Evolutionary conservation across 1,284 basidiomycete species (phyloP).

Genomic region (Trametes polyzona): DNA sequence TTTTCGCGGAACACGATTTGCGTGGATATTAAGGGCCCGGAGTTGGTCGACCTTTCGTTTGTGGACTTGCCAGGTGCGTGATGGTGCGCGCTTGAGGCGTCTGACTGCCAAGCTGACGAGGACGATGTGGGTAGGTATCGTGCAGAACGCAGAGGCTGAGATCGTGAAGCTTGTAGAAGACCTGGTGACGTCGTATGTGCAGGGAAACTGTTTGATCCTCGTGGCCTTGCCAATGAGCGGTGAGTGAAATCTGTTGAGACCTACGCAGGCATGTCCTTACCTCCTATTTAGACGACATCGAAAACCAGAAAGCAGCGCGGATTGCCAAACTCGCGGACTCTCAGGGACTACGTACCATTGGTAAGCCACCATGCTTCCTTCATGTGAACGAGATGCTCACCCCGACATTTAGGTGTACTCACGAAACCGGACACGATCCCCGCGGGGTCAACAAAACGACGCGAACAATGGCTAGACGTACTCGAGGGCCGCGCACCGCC

Average conservation of each 20-base stretch:
- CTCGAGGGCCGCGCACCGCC: constrained; percentile 51
- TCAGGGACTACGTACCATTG: constrained; percentile 59
- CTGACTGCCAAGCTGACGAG: background rate
- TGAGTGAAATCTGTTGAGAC: constrained; percentile 29
- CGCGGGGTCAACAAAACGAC: constrained; percentile 46
- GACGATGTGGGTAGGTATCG: constrained; percentile 46
- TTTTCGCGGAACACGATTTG: constrained; percentile 52
- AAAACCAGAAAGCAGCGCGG: constrained; percentile 61
- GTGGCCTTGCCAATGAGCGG: constrained; percentile 67
- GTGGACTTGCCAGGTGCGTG: constrained; percentile 48
- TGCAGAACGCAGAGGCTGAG: constrained; percentile 52
- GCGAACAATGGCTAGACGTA: constrained; percentile 51
- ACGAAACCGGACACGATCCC: constrained; percentile 65
- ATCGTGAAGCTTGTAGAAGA: constrained; percentile 49
- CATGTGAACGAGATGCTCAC: background rate
- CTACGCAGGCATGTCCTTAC: too few species aligned
- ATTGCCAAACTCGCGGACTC: constrained; percentile 59
- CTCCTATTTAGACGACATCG: constrained; percentile 57
- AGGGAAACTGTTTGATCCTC: constrained; percentile 50
- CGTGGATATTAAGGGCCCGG: constrained; percentile 48
- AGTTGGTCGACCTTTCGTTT: constrained; percentile 47
- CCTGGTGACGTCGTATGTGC: constrained; percentile 51
- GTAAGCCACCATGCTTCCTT: constrained; percentile 35
- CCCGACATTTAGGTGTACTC: constrained; percentile 50
- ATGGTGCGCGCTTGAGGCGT: constrained; percentile 36